Evolutionary conservation across 805 yeast genomes (phyloP).

Genomic region (Kodamaea hsintzibuensis): DNA sequence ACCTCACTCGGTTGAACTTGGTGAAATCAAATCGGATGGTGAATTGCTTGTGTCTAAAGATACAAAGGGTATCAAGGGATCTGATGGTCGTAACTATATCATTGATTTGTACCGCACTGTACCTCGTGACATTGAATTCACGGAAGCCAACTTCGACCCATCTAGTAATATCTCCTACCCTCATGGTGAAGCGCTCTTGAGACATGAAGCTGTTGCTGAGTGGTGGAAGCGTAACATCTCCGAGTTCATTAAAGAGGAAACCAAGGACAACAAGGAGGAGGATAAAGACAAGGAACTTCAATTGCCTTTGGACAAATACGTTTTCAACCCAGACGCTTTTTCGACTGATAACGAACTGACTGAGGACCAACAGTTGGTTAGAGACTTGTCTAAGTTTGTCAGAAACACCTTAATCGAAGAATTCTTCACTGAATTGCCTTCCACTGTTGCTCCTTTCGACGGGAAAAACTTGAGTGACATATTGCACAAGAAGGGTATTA

Average conservation of each 20-base stretch:
- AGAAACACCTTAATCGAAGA: slow-evolving; percentile 59
- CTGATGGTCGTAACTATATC: slow-evolving; percentile 81
- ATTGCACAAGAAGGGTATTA: slow-evolving; percentile 82
- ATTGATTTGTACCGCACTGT: slow-evolving; percentile 82
- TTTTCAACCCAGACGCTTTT: slow-evolving; percentile 81
- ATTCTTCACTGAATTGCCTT: slow-evolving; percentile 55
- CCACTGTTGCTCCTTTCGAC: slow-evolving; percentile 70
- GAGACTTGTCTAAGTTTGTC: slow-evolving; percentile 68
- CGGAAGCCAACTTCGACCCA: slow-evolving; percentile 52
- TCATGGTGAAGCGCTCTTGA: slow-evolving; percentile 72
- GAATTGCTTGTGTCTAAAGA: slow-evolving; percentile 70
- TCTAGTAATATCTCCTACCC: slow-evolving; percentile 61
- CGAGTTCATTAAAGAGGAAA: slow-evolving; percentile 48
- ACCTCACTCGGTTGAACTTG: slow-evolving; percentile 57
- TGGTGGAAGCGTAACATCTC: slow-evolving; percentile 82
- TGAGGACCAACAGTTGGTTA: slow-evolving; percentile 63
- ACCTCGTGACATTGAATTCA: slow-evolving; percentile 80
- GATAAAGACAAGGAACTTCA: slow-evolving; percentile 42
- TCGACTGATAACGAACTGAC: slow-evolving; percentile 40
- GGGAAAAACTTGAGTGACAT: slow-evolving; percentile 70
- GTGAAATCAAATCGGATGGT: slow-evolving; percentile 40
- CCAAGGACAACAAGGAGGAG: slow-evolving; percentile 43
- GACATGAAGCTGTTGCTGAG: slow-evolving; percentile 86
- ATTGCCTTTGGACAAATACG: slow-evolving; percentile 52
- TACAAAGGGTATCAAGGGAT: slow-evolving; percentile 82